Evolutionary conservation across 1,284 basidiomycete species (phyloP), one percentile per base, ranked within the genome.

Genomic region (Pterulicium gracile): DNA sequence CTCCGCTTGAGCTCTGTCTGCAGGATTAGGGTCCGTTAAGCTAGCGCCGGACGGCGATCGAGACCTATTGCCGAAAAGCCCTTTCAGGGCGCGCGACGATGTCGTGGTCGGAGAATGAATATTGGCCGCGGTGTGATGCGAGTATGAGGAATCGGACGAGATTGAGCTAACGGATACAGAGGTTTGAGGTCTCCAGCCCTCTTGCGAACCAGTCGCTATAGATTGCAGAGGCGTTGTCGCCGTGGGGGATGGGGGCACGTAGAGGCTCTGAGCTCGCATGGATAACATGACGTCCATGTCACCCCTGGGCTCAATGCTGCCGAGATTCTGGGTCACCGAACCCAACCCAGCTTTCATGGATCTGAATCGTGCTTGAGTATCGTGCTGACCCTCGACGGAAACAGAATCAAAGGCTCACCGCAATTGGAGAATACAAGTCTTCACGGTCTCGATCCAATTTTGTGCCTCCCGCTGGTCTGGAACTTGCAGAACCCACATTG

Each of bases 231-330:
- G 24, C 47, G 46, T 44, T 3, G 56, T 50, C 34, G 48, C 36
- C 44, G 41, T 51, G 24, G 51, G 53, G 41, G 58, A 41, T 47
- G 64, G 50, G 43, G 61, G 56, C 20, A 61, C 58, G 42, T 74
- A 64, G 34, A 77, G 65, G 13, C 74, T 75, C 52, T 81, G 81
- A 19, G 75, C 72, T 34, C 79, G 79, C 68, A 87, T 82, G n/a
- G 81, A 81, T 23, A 87, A 67, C 74, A 86, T 81, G 43, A 86
- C 84, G 58, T 87, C 83, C 66, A 87, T 73, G 56, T 87, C 83
- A 3, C 84, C 83, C 45, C 77, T 70, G 17, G 83, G 83, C 50
- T 83, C 83, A 32, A 72, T 61, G 12, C 61, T 64, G 23, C 66
- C 65, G 14, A 67, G 55, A 19, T 66, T 62, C 27, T 64, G 64